phyloP scores from a whole-genome alignment of 2,329 filamentous ascomycete species.

The Fusarium sp. region DNA sequence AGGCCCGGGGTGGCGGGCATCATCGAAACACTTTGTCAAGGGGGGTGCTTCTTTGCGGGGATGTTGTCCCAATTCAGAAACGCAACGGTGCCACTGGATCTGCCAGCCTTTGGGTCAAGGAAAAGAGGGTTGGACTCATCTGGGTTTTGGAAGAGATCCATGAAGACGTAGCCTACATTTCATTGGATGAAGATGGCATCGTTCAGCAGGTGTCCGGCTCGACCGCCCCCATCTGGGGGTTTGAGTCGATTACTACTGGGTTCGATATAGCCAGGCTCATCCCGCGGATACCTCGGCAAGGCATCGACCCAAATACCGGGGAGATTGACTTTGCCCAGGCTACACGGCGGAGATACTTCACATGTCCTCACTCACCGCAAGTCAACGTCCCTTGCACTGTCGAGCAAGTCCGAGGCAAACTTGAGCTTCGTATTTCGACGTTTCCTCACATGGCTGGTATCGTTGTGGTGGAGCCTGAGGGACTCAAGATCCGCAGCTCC shows the following conservation, averaged over 20 bases:
- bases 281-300: slow-evolving; percentile 84
- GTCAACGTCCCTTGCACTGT: slow-evolving; percentile 90
- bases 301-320: slow-evolving; percentile 78
- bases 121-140: slow-evolving; percentile 92
- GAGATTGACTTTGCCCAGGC: slow-evolving; percentile 86
- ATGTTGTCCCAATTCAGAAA: slow-evolving; percentile 98
- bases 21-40: slow-evolving; percentile 84
- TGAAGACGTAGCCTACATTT: slow-evolving; percentile 87
- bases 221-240: slow-evolving; percentile 89
- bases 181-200: slow-evolving; percentile 82
- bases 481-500: slow-evolving; percentile 87
- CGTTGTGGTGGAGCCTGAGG: slow-evolving; percentile 87
- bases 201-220: slow-evolving; percentile 81
- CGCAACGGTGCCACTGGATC: slow-evolving; percentile 92
- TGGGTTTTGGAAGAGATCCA: slow-evolving; percentile 99
- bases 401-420: slow-evolving; percentile 78
- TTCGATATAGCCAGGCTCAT: slow-evolving; percentile 85
- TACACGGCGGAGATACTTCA: slow-evolving; percentile 82
- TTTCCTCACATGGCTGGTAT: slow-evolving; percentile 98
- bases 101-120: slow-evolving; percentile 98
- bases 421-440: slow-evolving; percentile 88
- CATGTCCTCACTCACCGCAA: slow-evolving; percentile 82
- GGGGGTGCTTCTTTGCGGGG: slow-evolving; percentile 93
- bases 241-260: slow-evolving; percentile 75
- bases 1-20: slow-evolving; percentile 69